Percentiles rank a stretch among this genome's conserved stretches.
phyloP scores from a whole-genome alignment of 2,329 filamentous ascomycete genomes.

The Thelonectria blattea region DNA sequence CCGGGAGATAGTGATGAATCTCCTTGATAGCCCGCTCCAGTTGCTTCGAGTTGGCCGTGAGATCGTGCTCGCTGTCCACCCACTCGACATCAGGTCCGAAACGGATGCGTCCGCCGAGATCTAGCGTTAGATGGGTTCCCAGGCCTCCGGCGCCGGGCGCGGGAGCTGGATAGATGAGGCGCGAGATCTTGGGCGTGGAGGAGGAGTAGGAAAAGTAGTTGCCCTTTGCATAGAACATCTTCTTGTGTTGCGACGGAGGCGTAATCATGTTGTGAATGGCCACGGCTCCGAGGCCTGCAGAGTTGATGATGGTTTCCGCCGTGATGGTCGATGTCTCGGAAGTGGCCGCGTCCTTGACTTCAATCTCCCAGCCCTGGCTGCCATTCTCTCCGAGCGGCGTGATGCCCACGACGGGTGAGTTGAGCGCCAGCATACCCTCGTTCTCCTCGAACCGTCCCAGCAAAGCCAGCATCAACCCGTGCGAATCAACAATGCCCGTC shows the following conservation, averaged over 20 bases:
- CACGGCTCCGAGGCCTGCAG: constrained; percentile 85
- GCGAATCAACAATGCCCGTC: constrained; percentile 91
- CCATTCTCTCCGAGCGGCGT: constrained; percentile 57
- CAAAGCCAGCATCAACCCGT: constrained; percentile 82
- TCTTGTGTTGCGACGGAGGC: constrained; percentile 59
- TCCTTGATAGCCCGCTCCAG: constrained; percentile 72
- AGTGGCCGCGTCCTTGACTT: constrained; percentile 53
- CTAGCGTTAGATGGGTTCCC: constrained; percentile 92
- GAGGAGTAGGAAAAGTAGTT: constrained; percentile 89
- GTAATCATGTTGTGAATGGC: constrained; percentile 83
- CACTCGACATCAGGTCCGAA: constrained; percentile 98
- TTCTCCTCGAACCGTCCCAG: constrained; percentile 77
- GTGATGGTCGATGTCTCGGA: constrained; percentile 67
- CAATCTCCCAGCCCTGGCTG: constrained; percentile 72
- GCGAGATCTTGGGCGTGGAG: constrained; percentile 66
- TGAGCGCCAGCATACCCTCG: constrained; percentile 78
- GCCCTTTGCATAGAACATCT: constrained; percentile 86
- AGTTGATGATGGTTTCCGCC: constrained; percentile 80
- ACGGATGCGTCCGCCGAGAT: constrained; percentile 81
- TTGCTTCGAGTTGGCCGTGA: constrained; percentile 68
- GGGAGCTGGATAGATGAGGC: constrained; percentile 87
- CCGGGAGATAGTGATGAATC: constrained; percentile 81
- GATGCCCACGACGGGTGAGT: constrained; percentile 68
- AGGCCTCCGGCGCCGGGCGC: constrained; percentile 82
- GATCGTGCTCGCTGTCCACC: constrained; percentile 74